phyloP scores from a whole-genome alignment of 805 yeast genomes.

The Scheffersomyces spartinae region DNA sequence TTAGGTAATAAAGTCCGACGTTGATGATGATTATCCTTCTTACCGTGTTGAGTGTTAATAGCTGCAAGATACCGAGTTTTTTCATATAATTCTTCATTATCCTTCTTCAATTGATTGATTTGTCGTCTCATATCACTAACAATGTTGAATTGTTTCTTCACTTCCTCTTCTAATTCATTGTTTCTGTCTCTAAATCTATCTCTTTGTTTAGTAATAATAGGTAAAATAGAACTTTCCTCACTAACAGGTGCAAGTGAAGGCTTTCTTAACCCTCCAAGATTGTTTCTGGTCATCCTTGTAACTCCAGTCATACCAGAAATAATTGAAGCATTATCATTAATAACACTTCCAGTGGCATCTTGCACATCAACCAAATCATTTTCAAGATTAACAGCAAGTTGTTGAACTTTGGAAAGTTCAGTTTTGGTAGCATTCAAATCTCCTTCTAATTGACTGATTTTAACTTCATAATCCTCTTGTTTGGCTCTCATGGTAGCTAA shows the following conservation, averaged over 20 bases:
- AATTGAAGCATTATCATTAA: slow-evolving; percentile 44
- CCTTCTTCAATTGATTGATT: slow-evolving; percentile 50
- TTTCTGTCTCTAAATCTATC: slow-evolving; percentile 83
- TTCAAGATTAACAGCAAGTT: slow-evolving; percentile 55
- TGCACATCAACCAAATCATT: slow-evolving; percentile 56
- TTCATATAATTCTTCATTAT: slow-evolving; percentile 73
- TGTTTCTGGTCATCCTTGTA: slow-evolving; percentile 12
- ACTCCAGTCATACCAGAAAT: slow-evolving; percentile 14
- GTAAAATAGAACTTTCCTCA: slow-evolving; percentile 47
- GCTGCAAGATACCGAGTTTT: slow-evolving; percentile 58
- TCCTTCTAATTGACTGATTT: slow-evolving; percentile 28
- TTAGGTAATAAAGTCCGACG: too few species aligned
- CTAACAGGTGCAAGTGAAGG: slow-evolving; percentile 33
- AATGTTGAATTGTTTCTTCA: slow-evolving; percentile 43
- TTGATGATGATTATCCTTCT: too few species aligned
- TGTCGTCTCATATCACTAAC: slow-evolving; percentile 56
- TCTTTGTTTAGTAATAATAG: slow-evolving; percentile 88
- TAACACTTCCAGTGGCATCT: slow-evolving; percentile 54
- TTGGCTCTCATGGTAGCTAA: slow-evolving; percentile 54
- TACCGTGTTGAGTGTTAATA: slow-evolving; percentile 18
- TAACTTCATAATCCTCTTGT: slow-evolving; percentile 33
- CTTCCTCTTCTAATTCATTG: slow-evolving; percentile 73
- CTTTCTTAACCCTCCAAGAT: slow-evolving; percentile 38
- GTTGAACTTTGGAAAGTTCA: slow-evolving; percentile 31
- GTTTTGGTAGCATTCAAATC: slow-evolving; percentile 19